A percentile compares a stretch with the other conserved stretches of the same genome.
These are phyloP conservation scores for Sporothrix dimorphospora DNA, from an alignment of 2,329 filamentous ascomycete genomes.

Conservation along the genomic window DNA sequence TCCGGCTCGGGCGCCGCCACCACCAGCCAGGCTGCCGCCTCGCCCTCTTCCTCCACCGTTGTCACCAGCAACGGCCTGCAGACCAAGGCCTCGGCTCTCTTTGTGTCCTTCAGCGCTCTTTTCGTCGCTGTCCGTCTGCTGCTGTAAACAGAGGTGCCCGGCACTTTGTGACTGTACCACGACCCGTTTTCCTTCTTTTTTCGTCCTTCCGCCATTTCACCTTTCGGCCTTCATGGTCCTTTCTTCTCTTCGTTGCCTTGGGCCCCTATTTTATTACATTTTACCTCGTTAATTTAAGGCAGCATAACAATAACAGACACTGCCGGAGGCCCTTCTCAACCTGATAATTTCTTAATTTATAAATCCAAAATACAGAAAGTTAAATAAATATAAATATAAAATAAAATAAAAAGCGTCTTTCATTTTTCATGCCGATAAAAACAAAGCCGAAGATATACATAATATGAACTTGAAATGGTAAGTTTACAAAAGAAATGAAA, in stretches of 20 bases:
- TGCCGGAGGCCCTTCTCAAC: conserved; percentile 8
- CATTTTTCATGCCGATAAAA: too few relatives aligned
- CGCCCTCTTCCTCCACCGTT: neutral
- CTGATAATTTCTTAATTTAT: neutral
- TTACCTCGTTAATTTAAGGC: neutral
- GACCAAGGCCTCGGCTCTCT: conserved; percentile 8
- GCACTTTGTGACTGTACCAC: neutral
- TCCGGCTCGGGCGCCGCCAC: neutral
- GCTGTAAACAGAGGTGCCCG: neutral
- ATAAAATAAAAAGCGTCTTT: neutral
- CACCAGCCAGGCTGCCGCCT: neutral
- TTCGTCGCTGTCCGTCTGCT: conserved; percentile 2
- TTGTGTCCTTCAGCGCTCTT: neutral
- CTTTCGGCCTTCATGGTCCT: neutral
- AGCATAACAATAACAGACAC: neutral
- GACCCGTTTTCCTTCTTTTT: neutral
- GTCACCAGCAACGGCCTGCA: conserved; percentile 21
- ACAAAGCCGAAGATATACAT: too few relatives aligned
- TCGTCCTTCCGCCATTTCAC: neutral
- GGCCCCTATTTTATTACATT: neutral
- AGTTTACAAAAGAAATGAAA: too few relatives aligned
- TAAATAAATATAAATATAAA: neutral
- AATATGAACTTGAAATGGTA: neutral
- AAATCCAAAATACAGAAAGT: neutral
- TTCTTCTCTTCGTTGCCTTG: neutral